A percentile compares a stretch with the other conserved stretches of the same genome.
Evolutionary conservation across 805 yeast genomes (phyloP).

Genomic region (Sugiyamaella smithiae): DNA sequence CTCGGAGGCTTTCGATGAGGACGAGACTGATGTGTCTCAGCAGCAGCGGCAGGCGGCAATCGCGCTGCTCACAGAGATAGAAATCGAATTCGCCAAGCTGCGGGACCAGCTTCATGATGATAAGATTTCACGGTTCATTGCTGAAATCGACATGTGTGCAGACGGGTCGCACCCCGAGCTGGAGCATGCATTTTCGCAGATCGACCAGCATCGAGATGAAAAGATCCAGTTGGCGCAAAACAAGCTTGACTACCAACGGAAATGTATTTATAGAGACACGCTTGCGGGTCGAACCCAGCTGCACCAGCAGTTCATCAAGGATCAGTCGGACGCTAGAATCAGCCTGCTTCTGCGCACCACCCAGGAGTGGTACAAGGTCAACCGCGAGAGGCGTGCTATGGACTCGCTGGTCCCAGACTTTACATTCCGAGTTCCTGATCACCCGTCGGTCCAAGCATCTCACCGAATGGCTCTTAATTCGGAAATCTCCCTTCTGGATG

Average conservation of each 20-base stretch:
- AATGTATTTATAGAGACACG: constrained; percentile 78
- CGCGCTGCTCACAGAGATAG: constrained; percentile 72
- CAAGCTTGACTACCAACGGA: constrained; percentile 61
- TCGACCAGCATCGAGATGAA: constrained; percentile 71
- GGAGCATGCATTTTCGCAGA: constrained; percentile 62
- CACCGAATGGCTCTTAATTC: constrained; percentile 64
- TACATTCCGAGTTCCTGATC: constrained; percentile 41
- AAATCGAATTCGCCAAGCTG: constrained; percentile 78
- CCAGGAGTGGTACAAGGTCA: constrained; percentile 85
- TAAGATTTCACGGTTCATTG: constrained; percentile 69
- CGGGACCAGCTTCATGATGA: constrained; percentile 85
- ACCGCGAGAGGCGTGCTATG: constrained; percentile 79
- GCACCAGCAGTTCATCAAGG: constrained; percentile 78
- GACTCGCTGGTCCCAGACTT: constrained; percentile 57
- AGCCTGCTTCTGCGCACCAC: constrained; percentile 70
- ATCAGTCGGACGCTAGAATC: constrained; percentile 62
- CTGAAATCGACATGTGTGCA: constrained; percentile 81
- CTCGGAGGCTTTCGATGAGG: constrained; percentile 24
- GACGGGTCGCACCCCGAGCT: constrained; percentile 92
- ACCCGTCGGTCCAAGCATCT: constrained; percentile 51
- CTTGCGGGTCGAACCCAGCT: constrained; percentile 71
- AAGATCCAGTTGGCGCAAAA: constrained; percentile 52
- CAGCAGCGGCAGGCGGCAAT: constrained; percentile 60
- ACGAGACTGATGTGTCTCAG: constrained; percentile 33
- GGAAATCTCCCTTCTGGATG: constrained; percentile 68